Conservation (phyloP, 371 early-diverging fungal genomes). For the Actinomortierella ambigua region DNA sequence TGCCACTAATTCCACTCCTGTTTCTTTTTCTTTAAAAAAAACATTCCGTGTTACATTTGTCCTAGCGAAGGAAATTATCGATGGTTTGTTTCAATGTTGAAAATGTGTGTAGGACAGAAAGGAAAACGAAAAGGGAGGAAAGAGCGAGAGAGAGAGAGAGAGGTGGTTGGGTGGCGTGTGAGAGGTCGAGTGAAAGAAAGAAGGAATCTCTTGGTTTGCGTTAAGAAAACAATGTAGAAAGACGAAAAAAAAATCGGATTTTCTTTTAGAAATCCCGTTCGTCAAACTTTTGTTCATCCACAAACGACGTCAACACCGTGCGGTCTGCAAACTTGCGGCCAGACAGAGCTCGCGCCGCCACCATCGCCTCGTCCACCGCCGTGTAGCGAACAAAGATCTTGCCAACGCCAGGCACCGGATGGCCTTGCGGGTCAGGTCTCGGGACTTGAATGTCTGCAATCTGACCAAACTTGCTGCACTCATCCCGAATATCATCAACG, state of each 20-base stretch:
- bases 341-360: conserved; percentile 85
- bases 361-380: conserved; percentile 58
- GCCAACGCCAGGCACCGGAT: conserved; percentile 75
- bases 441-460: conserved; percentile 86
- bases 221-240: conserved; percentile 1
- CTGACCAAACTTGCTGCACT: conserved; percentile 88
- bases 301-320: conserved; percentile 90
- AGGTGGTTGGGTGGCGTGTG: background rate
- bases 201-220: background rate
- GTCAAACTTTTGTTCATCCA: conserved; percentile 70
- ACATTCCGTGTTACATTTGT: background rate
- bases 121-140: background rate
- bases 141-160: background rate
- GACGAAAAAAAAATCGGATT: too few relatives aligned
- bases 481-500: conserved; percentile 88
- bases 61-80: too few relatives aligned
- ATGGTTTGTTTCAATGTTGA: conserved; percentile 1
- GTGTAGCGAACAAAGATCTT: conserved; percentile 91
- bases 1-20: background rate
- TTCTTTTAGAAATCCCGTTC: conserved; percentile 65
- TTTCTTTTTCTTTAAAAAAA: background rate
- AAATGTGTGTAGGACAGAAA: background rate
- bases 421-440: conserved; percentile 63
- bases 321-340: conserved; percentile 95
- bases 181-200: background rate